phyloP scores from a whole-genome alignment of 2,329 filamentous ascomycete species.

The Microsporum ferrugineum region DNA sequence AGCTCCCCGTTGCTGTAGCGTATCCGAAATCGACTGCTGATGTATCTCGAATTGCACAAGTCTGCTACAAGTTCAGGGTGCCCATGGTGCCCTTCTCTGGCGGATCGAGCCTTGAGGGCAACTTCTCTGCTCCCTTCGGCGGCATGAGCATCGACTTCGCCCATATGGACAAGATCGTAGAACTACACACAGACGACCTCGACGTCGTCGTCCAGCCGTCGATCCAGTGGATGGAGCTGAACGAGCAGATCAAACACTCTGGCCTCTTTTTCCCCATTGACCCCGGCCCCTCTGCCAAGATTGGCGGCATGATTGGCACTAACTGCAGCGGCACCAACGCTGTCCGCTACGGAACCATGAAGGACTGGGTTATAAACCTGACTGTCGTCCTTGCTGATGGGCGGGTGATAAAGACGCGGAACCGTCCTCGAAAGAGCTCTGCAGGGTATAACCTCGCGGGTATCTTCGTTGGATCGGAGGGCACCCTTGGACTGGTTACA shows the following conservation, averaged over 20 bases:
- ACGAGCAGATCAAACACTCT: slow-evolving; percentile 58
- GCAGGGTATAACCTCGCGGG: slow-evolving; percentile 62
- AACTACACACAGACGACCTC: slow-evolving; percentile 77
- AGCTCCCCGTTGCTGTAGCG: slow-evolving; percentile 52
- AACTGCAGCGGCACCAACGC: slow-evolving; percentile 55
- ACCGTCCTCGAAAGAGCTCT: slow-evolving; percentile 55
- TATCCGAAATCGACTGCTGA: slow-evolving; percentile 55
- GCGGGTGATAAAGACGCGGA: slow-evolving; percentile 55
- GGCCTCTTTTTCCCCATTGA: slow-evolving; percentile 88
- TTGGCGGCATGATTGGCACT: slow-evolving; percentile 54
- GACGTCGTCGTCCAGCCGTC: slow-evolving; percentile 86
- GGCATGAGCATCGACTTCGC: slow-evolving; percentile 84
- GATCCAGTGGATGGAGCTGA: slow-evolving; percentile 84
- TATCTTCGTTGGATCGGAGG: slow-evolving; percentile 59
- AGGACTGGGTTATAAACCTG: slow-evolving; percentile 61
- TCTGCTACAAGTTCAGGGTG: slow-evolving; percentile 67
- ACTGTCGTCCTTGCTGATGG: slow-evolving; percentile 62
- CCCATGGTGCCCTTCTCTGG: slow-evolving; percentile 82
- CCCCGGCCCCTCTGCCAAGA: slow-evolving; percentile 55
- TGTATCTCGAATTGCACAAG: slow-evolving; percentile 52
- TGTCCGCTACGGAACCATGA: slow-evolving; percentile 61
- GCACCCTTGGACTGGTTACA: slow-evolving; percentile 59
- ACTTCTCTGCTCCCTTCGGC: slow-evolving; percentile 77
- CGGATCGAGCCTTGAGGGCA: slow-evolving; percentile 75
- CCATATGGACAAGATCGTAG: slow-evolving; percentile 71